A percentile compares a stretch with the other conserved stretches of the same genome.
phyloP scores from a whole-genome alignment of 805 yeast species.

The Limtongia smithiae region DNA sequence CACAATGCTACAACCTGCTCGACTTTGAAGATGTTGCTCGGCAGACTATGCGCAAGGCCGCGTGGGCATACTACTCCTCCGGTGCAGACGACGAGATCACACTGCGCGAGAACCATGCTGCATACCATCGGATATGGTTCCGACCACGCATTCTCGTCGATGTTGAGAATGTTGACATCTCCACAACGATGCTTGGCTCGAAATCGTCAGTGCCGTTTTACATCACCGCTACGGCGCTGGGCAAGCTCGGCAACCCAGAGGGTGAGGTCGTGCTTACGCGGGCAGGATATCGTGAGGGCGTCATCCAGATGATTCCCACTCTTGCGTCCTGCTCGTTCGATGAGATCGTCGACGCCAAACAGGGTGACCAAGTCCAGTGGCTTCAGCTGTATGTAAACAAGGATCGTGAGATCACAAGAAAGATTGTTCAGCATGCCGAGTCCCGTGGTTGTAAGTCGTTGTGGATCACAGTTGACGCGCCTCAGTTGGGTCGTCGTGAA shows the following conservation, averaged over 20 bases:
- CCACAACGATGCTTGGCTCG: constrained; percentile 74
- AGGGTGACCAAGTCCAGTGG: constrained; percentile 75
- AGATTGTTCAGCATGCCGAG: constrained; percentile 68
- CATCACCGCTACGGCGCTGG: constrained; percentile 87
- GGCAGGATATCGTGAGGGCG: constrained; percentile 68
- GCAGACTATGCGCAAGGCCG: constrained; percentile 67
- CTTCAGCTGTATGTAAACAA: constrained; percentile 80
- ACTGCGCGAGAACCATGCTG: constrained; percentile 82
- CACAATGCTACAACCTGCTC: constrained; percentile 67
- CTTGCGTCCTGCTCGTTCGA: constrained; percentile 84
- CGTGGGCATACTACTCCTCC: constrained; percentile 90
- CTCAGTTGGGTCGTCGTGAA: constrained; percentile 85
- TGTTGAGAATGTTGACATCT: constrained; percentile 65
- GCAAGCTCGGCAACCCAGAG: constrained; percentile 86
- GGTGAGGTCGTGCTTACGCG: constrained; percentile 85
- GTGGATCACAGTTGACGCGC: constrained; percentile 90
- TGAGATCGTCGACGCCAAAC: constrained; percentile 71
- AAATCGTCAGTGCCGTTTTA: constrained; percentile 74
- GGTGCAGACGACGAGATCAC: constrained; percentile 94
- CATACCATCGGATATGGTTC: constrained; percentile 84
- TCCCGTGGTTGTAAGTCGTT: constrained; percentile 72
- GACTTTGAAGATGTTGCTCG: constrained; percentile 89
- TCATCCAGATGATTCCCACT: constrained; percentile 90
- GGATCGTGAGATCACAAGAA: constrained; percentile 61
- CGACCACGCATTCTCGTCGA: constrained; percentile 79